Conservation (phyloP, 73 alveolate species). For the Blepharisma stoltei region DNA sequence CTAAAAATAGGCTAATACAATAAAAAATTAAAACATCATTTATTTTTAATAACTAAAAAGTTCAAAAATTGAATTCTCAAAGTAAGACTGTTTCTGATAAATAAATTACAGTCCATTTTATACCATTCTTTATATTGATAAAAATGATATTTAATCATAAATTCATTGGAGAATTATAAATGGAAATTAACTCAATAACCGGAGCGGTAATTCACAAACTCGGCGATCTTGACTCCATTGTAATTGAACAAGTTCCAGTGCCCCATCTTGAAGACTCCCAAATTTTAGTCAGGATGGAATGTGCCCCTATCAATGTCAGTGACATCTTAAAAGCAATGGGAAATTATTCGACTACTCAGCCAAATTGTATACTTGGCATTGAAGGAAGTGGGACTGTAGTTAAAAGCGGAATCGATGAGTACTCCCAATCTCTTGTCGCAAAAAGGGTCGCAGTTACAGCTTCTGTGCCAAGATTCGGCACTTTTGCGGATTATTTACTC, state of each 20-base stretch:
- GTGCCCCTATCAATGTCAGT: constrained; percentile 70
- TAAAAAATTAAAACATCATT: no score
- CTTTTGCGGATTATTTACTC: constrained; percentile 67
- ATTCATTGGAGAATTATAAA: no score
- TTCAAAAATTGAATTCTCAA: no score
- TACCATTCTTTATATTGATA: neutral
- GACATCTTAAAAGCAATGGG: constrained; percentile 52
- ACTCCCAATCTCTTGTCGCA: constrained; percentile 54
- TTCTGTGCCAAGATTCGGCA: constrained; percentile 36
- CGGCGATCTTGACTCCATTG: neutral
- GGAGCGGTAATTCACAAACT: neutral
- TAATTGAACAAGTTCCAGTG: constrained; percentile 36
- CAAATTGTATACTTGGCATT: constrained; percentile 63
- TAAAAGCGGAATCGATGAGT: constrained; percentile 60
- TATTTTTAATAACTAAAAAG: no score
- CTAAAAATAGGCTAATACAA: no score
- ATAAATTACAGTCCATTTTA: neutral
- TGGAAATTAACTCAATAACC: no score
- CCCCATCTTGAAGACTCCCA: constrained; percentile 53
- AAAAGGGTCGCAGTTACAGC: constrained; percentile 64
- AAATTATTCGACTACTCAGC: constrained; percentile 33
- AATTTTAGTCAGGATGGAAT: constrained; percentile 65
- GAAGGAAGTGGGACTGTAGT: constrained; percentile 83
- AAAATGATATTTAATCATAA: neutral
- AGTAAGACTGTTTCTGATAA: no score